phyloP scores from a whole-genome alignment of 192 early-diverging fungal genomes.

The Coemansia guatemalensis region DNA sequence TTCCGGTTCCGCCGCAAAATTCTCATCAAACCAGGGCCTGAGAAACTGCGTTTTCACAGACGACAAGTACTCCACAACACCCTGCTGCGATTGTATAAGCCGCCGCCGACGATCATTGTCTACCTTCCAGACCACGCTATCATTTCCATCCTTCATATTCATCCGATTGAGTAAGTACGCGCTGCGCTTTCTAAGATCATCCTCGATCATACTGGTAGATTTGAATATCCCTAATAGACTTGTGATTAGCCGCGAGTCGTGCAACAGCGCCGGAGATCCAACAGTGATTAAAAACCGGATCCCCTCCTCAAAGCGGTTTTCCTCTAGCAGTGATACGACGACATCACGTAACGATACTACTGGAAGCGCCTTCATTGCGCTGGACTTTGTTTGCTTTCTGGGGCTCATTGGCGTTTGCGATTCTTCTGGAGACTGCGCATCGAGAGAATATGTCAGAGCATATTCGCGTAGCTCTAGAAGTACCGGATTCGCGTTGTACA shows the following conservation, averaged over 20 bases:
- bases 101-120: constrained; percentile 24
- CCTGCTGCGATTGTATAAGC: constrained; percentile 35
- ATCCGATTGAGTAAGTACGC: constrained; percentile 22
- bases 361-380: constrained; percentile 5
- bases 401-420: constrained; percentile 1
- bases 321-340: constrained; percentile 37
- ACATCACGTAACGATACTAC: constrained; percentile 29
- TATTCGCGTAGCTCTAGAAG: constrained; percentile 42
- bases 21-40: constrained; percentile 34
- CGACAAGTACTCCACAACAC: constrained; percentile 21
- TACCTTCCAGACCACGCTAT: constrained; percentile 38
- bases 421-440: not conserved
- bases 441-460: constrained; percentile 9
- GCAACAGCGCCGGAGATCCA: constrained; percentile 11
- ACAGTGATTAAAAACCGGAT: constrained; percentile 30
- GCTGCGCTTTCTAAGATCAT: constrained; percentile 35
- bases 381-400: constrained; percentile 9
- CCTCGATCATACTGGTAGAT: constrained; percentile 30
- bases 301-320: constrained; percentile 34
- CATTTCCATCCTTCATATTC: constrained; percentile 6
- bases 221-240: constrained; percentile 40
- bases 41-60: constrained; percentile 27
- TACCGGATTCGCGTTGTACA: constrained; percentile 16
- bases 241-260: constrained; percentile 16
- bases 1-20: constrained; percentile 4